phyloP scores from a whole-genome alignment of 108 stramenopile species.

The Discostella stelligeroides region DNA sequence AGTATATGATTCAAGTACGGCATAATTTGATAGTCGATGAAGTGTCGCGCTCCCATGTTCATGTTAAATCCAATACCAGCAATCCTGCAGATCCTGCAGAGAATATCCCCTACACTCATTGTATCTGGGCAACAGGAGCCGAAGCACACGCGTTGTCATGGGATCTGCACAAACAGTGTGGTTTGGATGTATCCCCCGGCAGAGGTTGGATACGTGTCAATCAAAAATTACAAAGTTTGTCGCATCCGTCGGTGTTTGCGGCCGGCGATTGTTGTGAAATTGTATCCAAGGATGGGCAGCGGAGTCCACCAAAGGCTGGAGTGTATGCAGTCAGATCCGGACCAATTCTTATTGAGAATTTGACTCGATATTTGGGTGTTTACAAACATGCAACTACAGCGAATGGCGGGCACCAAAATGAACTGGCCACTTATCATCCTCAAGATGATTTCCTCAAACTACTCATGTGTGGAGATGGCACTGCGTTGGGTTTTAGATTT shows the following conservation, averaged over 20 bases:
- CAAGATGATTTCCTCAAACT: constrained; percentile 89
- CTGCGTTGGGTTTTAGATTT: constrained; percentile 87
- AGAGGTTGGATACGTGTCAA: constrained; percentile 87
- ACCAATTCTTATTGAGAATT: constrained; percentile 79
- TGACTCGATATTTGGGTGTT: constrained; percentile 50
- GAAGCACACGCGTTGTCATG: constrained; percentile 62
- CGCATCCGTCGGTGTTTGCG: constrained; percentile 83
- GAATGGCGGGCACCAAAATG: background rate
- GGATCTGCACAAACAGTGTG: constrained; percentile 48
- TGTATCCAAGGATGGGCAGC: constrained; percentile 14
- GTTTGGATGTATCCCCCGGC: constrained; percentile 56
- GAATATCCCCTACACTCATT: constrained; percentile 65
- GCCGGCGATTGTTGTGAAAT: constrained; percentile 88
- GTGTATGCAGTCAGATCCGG: constrained; percentile 91
- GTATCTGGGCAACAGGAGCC: constrained; percentile 89
- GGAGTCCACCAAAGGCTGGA: constrained; percentile 81
- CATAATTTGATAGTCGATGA: constrained; percentile 54
- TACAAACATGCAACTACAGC: constrained; percentile 3
- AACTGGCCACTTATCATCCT: constrained; percentile 58
- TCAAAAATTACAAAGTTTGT: constrained; percentile 70
- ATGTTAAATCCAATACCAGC: constrained; percentile 49
- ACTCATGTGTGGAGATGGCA: constrained; percentile 85
- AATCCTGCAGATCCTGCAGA: constrained; percentile 31
- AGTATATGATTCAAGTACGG: constrained; percentile 59
- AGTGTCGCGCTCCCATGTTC: constrained; percentile 44